phyloP scores from a whole-genome alignment of 164 flowering plant species.

The Tinospora cordifolia region DNA sequence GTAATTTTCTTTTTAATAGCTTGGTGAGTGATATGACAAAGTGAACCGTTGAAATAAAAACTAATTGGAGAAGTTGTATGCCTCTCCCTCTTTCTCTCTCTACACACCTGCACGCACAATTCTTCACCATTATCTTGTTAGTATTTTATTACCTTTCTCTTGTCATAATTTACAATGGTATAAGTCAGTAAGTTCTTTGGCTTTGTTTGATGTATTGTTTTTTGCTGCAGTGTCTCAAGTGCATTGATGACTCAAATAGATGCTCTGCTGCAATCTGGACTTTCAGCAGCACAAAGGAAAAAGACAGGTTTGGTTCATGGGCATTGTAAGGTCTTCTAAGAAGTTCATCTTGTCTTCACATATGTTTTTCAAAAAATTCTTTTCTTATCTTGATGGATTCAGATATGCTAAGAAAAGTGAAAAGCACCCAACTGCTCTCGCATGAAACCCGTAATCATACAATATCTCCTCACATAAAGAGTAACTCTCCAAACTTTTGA shows the following conservation, averaged over 20 bases:
- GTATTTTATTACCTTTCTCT: not conserved
- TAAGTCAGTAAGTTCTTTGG: not conserved
- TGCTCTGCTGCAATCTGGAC: slow-evolving; percentile 59
- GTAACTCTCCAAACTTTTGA: not conserved
- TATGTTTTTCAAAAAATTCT: not conserved
- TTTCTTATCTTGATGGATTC: not conserved
- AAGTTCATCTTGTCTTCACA: not conserved
- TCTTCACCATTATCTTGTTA: not conserved
- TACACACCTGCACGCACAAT: not conserved
- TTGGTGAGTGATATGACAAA: slow-evolving; percentile 1
- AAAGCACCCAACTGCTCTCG: not conserved
- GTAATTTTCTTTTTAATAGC: slow-evolving; percentile 32
- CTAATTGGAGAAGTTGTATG: not conserved
- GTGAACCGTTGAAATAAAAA: not conserved
- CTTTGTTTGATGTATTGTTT: slow-evolving; percentile 1
- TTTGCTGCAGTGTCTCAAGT: slow-evolving; percentile 51
- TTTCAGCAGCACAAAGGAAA: slow-evolving; percentile 60
- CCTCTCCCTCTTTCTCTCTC: not conserved
- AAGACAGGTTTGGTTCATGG: slow-evolving; percentile 45
- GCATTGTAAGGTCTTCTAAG: not conserved
- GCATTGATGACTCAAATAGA: slow-evolving; percentile 59
- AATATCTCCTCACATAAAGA: not conserved
- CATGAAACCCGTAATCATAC: not conserved
- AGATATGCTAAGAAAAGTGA: not conserved
- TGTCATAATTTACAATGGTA: too few relatives aligned